A percentile compares a stretch with the other conserved stretches of the same genome.
phyloP scores from a whole-genome alignment of 2,329 filamentous ascomycete genomes.

The Fusarium begoniae region DNA sequence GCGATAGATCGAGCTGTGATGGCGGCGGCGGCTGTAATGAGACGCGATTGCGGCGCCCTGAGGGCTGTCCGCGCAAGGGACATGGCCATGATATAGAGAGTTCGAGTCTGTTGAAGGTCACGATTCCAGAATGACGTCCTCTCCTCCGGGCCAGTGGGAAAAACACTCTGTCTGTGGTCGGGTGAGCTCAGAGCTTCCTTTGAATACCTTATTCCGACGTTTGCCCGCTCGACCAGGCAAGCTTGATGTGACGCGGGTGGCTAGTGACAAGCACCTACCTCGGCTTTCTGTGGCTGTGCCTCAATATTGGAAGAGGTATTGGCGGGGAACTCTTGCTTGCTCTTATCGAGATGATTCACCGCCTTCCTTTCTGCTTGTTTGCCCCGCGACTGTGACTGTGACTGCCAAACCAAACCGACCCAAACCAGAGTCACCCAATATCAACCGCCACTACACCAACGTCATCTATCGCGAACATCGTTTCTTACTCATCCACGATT shows the following conservation, averaged over 20 bases:
- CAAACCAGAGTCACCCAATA: conserved; percentile 26
- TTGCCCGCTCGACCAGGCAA: conserved; percentile 25
- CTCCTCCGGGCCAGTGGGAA: conserved; percentile 33
- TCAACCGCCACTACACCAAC: conserved; percentile 31
- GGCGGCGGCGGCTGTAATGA: conserved; percentile 30
- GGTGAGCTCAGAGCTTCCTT: conserved; percentile 23
- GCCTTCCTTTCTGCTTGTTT: conserved; percentile 28
- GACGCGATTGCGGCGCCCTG: conserved; percentile 37
- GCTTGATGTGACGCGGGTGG: conserved; percentile 17
- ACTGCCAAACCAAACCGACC: conserved; percentile 10
- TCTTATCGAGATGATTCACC: conserved; percentile 16
- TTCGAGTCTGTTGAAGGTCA: conserved; percentile 23
- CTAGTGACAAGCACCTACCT: neutral
- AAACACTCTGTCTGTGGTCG: conserved; percentile 16
- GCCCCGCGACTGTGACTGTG: conserved; percentile 31
- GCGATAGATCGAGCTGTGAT: conserved; percentile 24
- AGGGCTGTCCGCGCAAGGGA: conserved; percentile 45
- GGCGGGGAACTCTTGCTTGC: conserved; percentile 20
- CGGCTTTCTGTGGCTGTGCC: conserved; percentile 11
- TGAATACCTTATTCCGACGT: conserved; percentile 13
- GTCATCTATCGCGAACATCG: conserved; percentile 20
- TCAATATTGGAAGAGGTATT: neutral
- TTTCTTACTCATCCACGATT: conserved; percentile 1
- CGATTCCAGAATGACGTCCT: conserved; percentile 38
- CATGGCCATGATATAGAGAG: conserved; percentile 42